Evolutionary conservation across 192 early-diverging fungal species (phyloP), one percentile per base, ranked within the genome.

Genomic region (Backusella westeae): DNA sequence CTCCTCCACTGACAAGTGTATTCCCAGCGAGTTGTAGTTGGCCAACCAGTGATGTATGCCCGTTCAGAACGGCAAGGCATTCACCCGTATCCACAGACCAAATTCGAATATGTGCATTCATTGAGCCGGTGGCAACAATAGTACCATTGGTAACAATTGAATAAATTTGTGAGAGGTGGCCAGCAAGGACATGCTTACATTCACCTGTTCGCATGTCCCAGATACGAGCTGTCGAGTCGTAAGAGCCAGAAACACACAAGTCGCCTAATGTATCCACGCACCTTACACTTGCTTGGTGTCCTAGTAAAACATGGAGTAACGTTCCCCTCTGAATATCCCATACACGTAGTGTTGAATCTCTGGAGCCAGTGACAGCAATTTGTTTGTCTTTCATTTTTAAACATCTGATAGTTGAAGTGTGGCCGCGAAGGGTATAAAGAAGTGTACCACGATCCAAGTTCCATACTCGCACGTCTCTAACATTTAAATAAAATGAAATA

Each of bases 331-430:
- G 74, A 34, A 98, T 88, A 59, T 91, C 85, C 98, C 98, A 99
- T 12, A 99, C 96, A 1, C 95, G 90, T 35, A 99, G 77, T 10
- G 95, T 97, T 3, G 93, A 89, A 83, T 99, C 97, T 42, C 98
- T 84, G 9, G 94, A 96, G 14, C 98, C 98, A 2, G 96, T 98
- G 9, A 99, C 90, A 52, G 93, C 92, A 2, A 95, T 79, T 29
- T 84, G 79, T 39, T 87, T 87, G 34, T 89, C 86, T 69, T 74
- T 83, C 39, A 99, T 90, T 73, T 96, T 93, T 72, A 99, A 82
- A 82, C 97, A 99, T 14, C 97, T 89, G 34, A 99, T 96, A 14
- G 98, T 99, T 34, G 94, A 95, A 6, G 95, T 96, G 75, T 99
- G 98, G 21, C 98, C 98, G 41, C 92, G 87, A 82, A 99, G 95